Evolutionary conservation across 176 grass and related monocot species (phyloP).

Genomic region (Aegilops speltoides): DNA sequence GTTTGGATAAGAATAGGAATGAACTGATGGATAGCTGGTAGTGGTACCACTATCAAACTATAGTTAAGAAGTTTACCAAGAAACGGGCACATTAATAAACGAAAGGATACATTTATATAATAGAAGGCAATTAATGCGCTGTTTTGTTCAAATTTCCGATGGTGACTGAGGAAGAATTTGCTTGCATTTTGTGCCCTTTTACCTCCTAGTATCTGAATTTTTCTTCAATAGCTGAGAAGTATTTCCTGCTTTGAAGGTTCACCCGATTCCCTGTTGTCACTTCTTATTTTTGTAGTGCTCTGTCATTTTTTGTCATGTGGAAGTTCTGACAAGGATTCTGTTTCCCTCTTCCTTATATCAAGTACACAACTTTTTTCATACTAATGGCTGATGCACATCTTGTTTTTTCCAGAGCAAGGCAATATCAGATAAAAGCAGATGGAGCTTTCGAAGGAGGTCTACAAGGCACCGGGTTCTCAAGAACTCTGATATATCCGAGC

Average conservation of each 20-base stretch:
- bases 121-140: neutral
- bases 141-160: conserved; percentile 1
- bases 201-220: neutral
- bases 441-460: conserved; percentile 97
- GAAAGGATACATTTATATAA: neutral
- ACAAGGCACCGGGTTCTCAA: conserved; percentile 87
- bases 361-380: neutral
- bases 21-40: neutral
- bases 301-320: neutral
- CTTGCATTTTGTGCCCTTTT: neutral
- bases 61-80: neutral
- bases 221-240: neutral
- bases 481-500: conserved; percentile 73
- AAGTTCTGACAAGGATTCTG: neutral
- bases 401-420: conserved; percentile 62
- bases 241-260: neutral
- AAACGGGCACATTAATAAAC: neutral
- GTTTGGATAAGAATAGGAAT: neutral
- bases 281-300: neutral
- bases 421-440: conserved; percentile 88
- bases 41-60: neutral
- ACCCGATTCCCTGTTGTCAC: neutral
- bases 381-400: conserved; percentile 16
- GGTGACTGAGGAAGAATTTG: neutral
- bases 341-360: neutral